Conservation (phyloP, 768 basidiomycete species). For the Tephrocybe sp. region DNA sequence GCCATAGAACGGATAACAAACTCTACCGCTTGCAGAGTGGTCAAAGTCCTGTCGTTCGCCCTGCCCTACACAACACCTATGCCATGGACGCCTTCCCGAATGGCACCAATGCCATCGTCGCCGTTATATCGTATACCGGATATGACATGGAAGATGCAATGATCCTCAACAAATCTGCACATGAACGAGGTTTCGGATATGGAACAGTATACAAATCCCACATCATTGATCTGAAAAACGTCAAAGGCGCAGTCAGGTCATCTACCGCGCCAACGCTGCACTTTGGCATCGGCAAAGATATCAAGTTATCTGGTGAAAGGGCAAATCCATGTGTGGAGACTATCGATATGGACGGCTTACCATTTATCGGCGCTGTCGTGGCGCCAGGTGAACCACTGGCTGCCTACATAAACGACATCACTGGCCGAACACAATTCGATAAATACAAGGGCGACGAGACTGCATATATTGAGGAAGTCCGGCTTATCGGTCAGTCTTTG, state of each 20-base stretch:
- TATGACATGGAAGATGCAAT: conserved; percentile 99
- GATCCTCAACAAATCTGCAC: conserved; percentile 98
- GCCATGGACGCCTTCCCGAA: conserved; percentile 99
- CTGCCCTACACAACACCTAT: conserved; percentile 87
- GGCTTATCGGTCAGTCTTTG: conserved; percentile 71
- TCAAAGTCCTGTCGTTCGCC: conserved; percentile 93
- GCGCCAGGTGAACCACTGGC: conserved; percentile 78
- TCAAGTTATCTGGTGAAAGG: conserved; percentile 49
- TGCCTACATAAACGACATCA: conserved; percentile 85
- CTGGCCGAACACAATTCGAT: conserved; percentile 77
- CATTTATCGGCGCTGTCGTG: conserved; percentile 70
- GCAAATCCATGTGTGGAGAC: conserved; percentile 43
- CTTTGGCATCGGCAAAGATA: conserved; percentile 84
- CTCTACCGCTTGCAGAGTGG: conserved; percentile 94
- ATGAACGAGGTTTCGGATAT: conserved; percentile 96
- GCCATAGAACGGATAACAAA: conserved; percentile 97
- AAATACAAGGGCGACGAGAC: conserved; percentile 98
- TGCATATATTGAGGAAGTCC: conserved; percentile 88
- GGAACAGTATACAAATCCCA: conserved; percentile 96
- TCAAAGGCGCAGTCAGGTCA: conserved; percentile 64
- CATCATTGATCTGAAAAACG: conserved; percentile 85
- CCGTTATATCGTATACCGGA: conserved; percentile 99
- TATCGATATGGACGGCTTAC: conserved; percentile 84
- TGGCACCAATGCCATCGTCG: conserved; percentile 96
- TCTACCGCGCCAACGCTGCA: conserved; percentile 69